Evolutionary conservation across 306 rosid species (phyloP).

Genomic region (Castanea sativa): DNA sequence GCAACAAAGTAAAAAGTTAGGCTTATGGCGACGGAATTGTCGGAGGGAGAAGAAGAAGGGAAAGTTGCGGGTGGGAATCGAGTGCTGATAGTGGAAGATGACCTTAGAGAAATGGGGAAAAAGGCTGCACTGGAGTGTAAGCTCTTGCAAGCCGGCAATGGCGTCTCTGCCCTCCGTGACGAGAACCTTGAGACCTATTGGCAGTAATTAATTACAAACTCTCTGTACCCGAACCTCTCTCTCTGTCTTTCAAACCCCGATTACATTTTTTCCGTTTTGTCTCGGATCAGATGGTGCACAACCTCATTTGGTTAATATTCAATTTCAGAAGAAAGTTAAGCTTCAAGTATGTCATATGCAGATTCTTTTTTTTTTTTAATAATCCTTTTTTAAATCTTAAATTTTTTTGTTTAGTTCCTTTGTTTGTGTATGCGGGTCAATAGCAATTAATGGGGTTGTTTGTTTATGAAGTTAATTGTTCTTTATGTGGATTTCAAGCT

Average conservation of each 20-base stretch:
- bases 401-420: too few species aligned
- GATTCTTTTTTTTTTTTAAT: too few species aligned
- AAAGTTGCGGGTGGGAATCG: conserved; percentile 64
- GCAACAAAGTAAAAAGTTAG: neutral
- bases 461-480: conserved; percentile 81
- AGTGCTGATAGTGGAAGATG: conserved; percentile 46
- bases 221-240: neutral
- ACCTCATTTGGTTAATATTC: conserved; percentile 88
- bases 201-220: conserved; percentile 46
- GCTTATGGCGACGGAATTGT: conserved; percentile 82
- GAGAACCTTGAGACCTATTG: conserved; percentile 79
- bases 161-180: conserved; percentile 80
- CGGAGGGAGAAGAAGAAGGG: conserved; percentile 85
- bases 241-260: neutral
- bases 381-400: too few species aligned
- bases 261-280: neutral
- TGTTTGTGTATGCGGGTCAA: too few species aligned
- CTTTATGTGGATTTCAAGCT: conserved; percentile 88
- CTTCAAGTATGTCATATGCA: too few species aligned
- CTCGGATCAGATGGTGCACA: conserved; percentile 90
- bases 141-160: conserved; percentile 95
- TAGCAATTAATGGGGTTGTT: too few species aligned
- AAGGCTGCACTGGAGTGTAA: conserved; percentile 97
- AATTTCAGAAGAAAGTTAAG: too few species aligned
- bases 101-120: conserved; percentile 86